Base-by-base conservation (phyloP, 371 early-diverging fungal genomes). In the Rhizopus microsporus region DNA sequence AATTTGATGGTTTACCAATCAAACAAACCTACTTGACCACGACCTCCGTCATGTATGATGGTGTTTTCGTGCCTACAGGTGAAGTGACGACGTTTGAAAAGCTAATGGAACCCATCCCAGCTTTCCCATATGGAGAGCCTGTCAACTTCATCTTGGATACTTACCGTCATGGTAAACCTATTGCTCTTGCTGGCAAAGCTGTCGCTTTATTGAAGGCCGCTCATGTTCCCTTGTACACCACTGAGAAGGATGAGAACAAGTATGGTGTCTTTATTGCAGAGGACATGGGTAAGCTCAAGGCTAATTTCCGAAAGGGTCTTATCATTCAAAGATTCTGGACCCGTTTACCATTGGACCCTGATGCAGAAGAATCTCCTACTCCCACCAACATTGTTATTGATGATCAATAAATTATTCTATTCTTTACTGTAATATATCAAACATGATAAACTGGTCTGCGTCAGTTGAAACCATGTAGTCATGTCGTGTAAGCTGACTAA, bases 51-150 rank as follows among this genome's bases (percentile, higher is more conserved):
- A 65, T 72, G 1, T 72, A 46, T 40, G 77, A 76, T 52, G 73
- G 73, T 30, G 65, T 72, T n/a, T 72, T 67, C 58, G 65, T 76
- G 3, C 73, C 73, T n/a, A 67, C 61, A 17, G 77, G 77, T 12
- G 34, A 60, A 10, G n/a, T 62, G 29, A 31, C 52, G 10, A 60
- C 56, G 2, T 63, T 72, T 44, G 43, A 70, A 16, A 32, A 3
- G 3, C 48, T 76, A 16, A 52, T 35, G 37, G 47, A 59, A 13
- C 32, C 39, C 7, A 32, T 31, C 4, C 49, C 59, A 15, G 16
- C 42, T 3, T 76, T 76, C 71, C 67, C 71, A 16, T 68, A 63
- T 38, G 69, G 68, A n/a, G 73, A 71, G 43, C 71, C 71, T 16
- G 30, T 52, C n/a, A 49, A 59, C 10, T 77, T 72, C 34, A 43